Evolutionary conservation across 2,329 filamentous ascomycete genomes (phyloP), one percentile per base, ranked within the genome.

Genomic region (Ampelomyces quisqualis): DNA sequence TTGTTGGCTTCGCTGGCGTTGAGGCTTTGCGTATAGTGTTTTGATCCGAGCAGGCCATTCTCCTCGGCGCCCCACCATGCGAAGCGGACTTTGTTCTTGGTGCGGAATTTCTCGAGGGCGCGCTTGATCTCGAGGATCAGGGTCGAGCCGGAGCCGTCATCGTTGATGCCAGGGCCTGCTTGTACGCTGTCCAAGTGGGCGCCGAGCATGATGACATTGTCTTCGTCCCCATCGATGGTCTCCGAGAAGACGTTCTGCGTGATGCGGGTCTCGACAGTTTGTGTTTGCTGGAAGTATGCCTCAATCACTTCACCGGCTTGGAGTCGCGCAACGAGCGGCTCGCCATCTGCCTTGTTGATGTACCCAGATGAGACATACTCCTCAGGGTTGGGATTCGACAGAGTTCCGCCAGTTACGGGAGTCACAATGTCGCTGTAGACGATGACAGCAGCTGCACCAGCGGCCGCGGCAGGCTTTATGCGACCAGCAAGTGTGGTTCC

Each of bases 201-300:
- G 13, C 65, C 68, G 7, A 70, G 55, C 57, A 67, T 63, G 45
- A 70, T 59, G 29, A 68, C 58, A 35, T 68, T 68, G 36, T 57
- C 53, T 20, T 59, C 58, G 38, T 70, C 63, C 7, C 68, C 68
- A 9, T 57, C 58, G n/a, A 56, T 64, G 8, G 67, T 69, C 41
- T 69, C 62, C 7, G 67, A 67, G 45, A 71, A 62, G 32, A 72
- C 58, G 32, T 72, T 70, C 22, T 67, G 68, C 48, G 77, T 80
- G 4, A 73, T 75, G 11, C 72, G 68, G 44, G 75, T 75, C 47
- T 78, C 73, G 19, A 75, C 58, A 33, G 68, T 56, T 48, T 73
- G 71, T 1, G 69, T 73, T 38, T 73, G 70, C 47, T 73, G 70
- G 51, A 73, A 73, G 43, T 67, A 63, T 5, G 70, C 69, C 24